Percentiles rank a stretch among this genome's conserved stretches.
These are phyloP conservation scores for Sporothrix protearum DNA, from an alignment of 2,329 filamentous ascomycete genomes.

Conservation along the genomic window DNA sequence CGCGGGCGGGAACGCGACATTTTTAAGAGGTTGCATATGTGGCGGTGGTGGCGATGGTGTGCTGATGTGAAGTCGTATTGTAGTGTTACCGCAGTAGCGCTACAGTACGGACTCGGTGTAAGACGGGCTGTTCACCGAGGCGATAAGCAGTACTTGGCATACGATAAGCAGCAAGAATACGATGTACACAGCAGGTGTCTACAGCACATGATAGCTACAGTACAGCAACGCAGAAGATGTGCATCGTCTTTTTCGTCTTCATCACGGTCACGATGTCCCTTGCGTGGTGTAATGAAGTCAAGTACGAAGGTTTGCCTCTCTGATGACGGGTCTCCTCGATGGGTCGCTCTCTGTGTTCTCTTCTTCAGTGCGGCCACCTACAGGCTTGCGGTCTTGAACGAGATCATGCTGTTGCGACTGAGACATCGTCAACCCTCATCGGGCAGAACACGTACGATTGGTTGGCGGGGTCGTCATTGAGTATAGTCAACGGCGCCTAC, in stretches of 20 bases:
- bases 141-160: background rate
- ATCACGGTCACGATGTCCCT: background rate
- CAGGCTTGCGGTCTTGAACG: background rate
- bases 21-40: conserved; percentile 2
- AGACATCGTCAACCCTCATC: background rate
- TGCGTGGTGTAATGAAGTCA: conserved; percentile 8
- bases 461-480: background rate
- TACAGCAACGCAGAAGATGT: background rate
- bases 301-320: background rate
- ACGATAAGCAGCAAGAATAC: background rate
- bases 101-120: too few relatives aligned
- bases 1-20: conserved; percentile 6
- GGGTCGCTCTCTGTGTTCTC: background rate
- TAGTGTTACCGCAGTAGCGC: background rate
- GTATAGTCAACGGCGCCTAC: background rate
- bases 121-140: background rate
- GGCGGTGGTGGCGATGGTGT: background rate
- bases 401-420: background rate
- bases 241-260: background rate
- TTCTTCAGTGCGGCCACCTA: background rate
- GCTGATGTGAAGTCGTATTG: too few relatives aligned
- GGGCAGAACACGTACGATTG: too few relatives aligned
- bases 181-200: background rate
- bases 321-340: background rate
- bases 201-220: background rate